Evolutionary conservation across 2,329 filamentous ascomycete genomes (phyloP).

Genomic region (Salinomyces thailandicus): DNA sequence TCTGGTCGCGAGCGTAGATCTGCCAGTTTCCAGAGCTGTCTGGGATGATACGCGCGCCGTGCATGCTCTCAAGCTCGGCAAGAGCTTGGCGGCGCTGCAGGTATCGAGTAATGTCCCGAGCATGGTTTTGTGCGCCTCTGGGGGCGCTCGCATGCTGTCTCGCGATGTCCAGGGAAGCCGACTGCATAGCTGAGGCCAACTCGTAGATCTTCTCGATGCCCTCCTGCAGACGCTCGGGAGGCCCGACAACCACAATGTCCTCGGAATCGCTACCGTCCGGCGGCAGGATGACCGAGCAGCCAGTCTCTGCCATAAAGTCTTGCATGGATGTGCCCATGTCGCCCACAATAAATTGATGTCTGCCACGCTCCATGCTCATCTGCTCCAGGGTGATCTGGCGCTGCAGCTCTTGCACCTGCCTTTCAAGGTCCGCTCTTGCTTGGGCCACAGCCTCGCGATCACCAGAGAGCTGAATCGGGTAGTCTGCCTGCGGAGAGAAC

Average conservation of each 20-base stretch:
- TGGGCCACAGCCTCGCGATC: conserved; percentile 74
- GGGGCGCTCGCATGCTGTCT: conserved; percentile 67
- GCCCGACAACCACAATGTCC: conserved; percentile 74
- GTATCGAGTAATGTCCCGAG: conserved; percentile 78
- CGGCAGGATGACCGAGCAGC: conserved; percentile 76
- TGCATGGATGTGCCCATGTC: conserved; percentile 68
- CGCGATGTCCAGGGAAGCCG: conserved; percentile 70
- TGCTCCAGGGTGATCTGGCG: conserved; percentile 67
- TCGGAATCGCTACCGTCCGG: conserved; percentile 68
- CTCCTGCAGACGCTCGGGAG: conserved; percentile 53
- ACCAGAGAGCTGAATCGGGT: conserved; percentile 75
- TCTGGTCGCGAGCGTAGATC: conserved; percentile 75
- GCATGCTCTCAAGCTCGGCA: conserved; percentile 65
- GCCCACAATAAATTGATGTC: conserved; percentile 91
- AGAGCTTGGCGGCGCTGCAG: conserved; percentile 72
- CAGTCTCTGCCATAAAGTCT: conserved; percentile 81
- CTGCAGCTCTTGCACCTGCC: conserved; percentile 63
- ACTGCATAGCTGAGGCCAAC: conserved; percentile 76
- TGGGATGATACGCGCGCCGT: conserved; percentile 76
- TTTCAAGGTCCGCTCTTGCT: conserved; percentile 70
- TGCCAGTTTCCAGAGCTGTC: conserved; percentile 72
- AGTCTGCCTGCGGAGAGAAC: conserved; percentile 62
- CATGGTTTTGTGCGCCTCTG: conserved; percentile 64
- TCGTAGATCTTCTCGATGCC: conserved; percentile 80
- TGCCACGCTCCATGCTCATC: conserved; percentile 69